These are phyloP conservation scores for Takakia lepidozioides DNA, from an alignment of 225 moss, liverwort and hornwort genomes.

Conservation along the genomic window DNA sequence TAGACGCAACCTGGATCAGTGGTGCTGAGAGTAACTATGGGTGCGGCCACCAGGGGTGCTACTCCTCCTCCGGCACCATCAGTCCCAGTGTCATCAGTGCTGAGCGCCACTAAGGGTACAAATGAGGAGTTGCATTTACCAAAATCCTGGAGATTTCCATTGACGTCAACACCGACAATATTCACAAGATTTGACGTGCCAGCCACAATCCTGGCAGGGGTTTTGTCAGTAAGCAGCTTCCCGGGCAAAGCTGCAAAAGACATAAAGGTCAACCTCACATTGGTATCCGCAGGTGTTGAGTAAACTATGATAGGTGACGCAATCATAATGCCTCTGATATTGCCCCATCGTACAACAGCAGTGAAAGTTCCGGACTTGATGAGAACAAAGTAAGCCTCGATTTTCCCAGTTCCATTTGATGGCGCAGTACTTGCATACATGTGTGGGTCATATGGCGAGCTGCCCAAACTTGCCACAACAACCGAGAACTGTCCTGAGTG, in stretches of 20 bases:
- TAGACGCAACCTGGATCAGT: conserved; percentile 15
- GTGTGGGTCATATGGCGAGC: conserved; percentile 21
- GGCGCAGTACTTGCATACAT: conserved; percentile 19
- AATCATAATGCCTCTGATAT: conserved; percentile 8
- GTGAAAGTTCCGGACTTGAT: conserved; percentile 21
- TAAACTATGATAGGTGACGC: conserved; percentile 6
- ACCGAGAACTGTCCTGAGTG: conserved; percentile 9
- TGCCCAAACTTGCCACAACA: conserved; percentile 11
- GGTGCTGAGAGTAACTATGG: conserved; percentile 7
- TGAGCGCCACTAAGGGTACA: conserved; percentile 8
- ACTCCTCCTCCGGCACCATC: conserved; percentile 22
- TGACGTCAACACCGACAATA: conserved; percentile 23
- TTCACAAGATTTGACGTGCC: conserved; percentile 18
- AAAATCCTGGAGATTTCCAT: conserved; percentile 37
- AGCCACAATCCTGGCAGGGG: conserved; percentile 6
- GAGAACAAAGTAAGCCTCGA: conserved; percentile 14
- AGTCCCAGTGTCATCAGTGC: conserved; percentile 10
- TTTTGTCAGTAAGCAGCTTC: conserved; percentile 11
- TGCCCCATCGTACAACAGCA: conserved; percentile 8
- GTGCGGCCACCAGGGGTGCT: conserved; percentile 18
- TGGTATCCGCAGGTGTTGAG: conserved; percentile 10
- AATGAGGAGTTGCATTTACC: conserved; percentile 10
- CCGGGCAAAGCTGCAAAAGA: conserved; percentile 8
- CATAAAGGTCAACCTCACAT: conserved; percentile 18
- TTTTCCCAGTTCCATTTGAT: conserved; percentile 4